Evolutionary conservation across 1,139 yeast species (phyloP).

Genomic region (Yamadazyma siamensis): DNA sequence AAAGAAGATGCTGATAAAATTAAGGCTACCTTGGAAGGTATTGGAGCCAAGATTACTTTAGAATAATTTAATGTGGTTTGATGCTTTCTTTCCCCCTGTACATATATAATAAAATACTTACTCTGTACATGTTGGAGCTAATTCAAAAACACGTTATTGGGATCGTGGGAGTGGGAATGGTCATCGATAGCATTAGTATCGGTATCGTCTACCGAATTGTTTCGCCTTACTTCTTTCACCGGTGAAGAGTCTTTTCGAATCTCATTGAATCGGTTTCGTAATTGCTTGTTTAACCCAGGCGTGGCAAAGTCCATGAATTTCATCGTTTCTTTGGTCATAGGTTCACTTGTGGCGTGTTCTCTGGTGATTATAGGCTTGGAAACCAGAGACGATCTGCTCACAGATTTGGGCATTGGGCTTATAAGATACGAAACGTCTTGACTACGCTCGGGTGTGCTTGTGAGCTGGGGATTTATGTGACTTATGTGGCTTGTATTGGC

Average conservation of each 20-base stretch:
- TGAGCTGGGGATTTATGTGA: conserved; percentile 1
- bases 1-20: conserved; percentile 92
- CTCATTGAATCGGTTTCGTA: conserved; percentile 4
- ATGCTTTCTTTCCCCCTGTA: conserved; percentile 54
- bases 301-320: conserved; percentile 9
- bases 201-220: too few relatives aligned
- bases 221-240: conserved; percentile 1
- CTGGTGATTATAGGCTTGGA: conserved; percentile 11
- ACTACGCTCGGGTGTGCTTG: conserved; percentile 1
- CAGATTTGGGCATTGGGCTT: conserved; percentile 1
- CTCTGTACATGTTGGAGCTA: too few relatives aligned
- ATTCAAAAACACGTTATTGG: conserved; percentile 7
- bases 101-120: conserved; percentile 12
- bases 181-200: too few relatives aligned
- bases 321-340: conserved; percentile 4
- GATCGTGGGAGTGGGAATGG: too few relatives aligned
- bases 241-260: conserved; percentile 2
- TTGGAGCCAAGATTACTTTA: conserved; percentile 88
- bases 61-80: conserved; percentile 61
- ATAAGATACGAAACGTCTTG: background rate
- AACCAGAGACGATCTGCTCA: conserved; percentile 8
- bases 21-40: conserved; percentile 86
- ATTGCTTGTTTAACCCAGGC: conserved; percentile 9
- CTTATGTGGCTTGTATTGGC: too few relatives aligned
- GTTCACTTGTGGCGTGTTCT: conserved; percentile 11